Evolutionary conservation across 2,329 filamentous ascomycete species (phyloP).

Genomic region (Fusarium albidum): DNA sequence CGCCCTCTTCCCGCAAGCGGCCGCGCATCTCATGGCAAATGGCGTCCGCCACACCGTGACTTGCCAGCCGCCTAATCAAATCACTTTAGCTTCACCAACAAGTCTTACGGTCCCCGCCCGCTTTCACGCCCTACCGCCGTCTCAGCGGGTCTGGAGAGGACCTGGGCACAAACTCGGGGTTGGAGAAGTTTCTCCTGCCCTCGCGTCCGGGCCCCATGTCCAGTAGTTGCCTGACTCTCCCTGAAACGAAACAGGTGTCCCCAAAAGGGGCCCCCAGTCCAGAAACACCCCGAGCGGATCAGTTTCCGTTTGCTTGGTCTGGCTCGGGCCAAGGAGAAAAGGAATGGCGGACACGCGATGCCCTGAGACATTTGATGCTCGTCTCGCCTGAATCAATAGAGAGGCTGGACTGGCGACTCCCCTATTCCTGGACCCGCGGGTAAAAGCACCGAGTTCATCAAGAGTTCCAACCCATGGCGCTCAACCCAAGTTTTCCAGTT

Average conservation of each 20-base stretch:
- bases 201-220: constrained; percentile 22
- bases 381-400: constrained; percentile 23
- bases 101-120: constrained; percentile 19
- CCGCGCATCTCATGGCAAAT: constrained; percentile 1
- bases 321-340: constrained; percentile 1
- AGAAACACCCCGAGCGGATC: constrained; percentile 28
- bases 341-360: constrained; percentile 14
- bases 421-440: constrained; percentile 1
- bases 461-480: background rate
- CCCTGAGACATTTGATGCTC: constrained; percentile 36
- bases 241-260: constrained; percentile 34
- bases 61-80: constrained; percentile 11
- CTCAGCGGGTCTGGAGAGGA: constrained; percentile 2
- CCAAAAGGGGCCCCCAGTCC: constrained; percentile 17
- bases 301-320: constrained; percentile 9
- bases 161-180: no score
- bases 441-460: background rate
- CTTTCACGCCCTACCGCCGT: constrained; percentile 23
- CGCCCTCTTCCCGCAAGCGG: constrained; percentile 9
- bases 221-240: constrained; percentile 28
- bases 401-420: background rate
- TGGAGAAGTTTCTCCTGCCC: constrained; percentile 13
- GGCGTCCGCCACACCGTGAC: constrained; percentile 19
- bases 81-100: constrained; percentile 24
- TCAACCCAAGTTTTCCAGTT: background rate